Base-by-base conservation (phyloP, 2,329 filamentous ascomycete species). In the Alternaria gaisen region DNA sequence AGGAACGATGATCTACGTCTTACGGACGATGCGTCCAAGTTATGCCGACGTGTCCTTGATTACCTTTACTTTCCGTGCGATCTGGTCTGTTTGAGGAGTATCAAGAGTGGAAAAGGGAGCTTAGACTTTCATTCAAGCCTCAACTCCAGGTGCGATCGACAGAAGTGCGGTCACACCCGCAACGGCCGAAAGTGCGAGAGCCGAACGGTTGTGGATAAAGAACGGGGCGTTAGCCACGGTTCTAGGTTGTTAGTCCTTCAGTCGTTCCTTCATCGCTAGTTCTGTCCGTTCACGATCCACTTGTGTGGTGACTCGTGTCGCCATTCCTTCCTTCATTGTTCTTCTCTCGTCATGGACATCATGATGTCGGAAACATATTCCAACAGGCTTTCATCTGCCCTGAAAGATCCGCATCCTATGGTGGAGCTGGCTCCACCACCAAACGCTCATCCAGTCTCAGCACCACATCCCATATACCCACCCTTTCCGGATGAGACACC, bases 361-460 rank as follows among this genome's bases (percentile, higher is more conserved):
- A 59, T 56, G 52, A 40, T 50, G 20, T 50, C 52, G 11, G 26
- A 46, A 28, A 52, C 56, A 36, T 53, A 53, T 30, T 53, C 22
- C 44, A 60, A 40, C 32, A 62, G 52, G 43, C 38, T 58, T 34
- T n/a, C 32, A 16, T 8, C 20, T 20, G 22, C 40, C 26, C 48
- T 57, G 30, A 22, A 61, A 44, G 52, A 59, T 30, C 57, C 63
- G 28, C 66, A 67, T 46, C 66, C 66, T 5, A 32, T 52, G 22
- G 58, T 65, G 38, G 64, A 68, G 61, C 64, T 67, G 58, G 64
- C 61, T 60, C 51, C 61, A 50, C 66, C 55, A 34, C 61, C 53
- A 26, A 60, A 42, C 6, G 42, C 61, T 18, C 61, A 65, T 43
- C 64, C 64, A 5, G 44, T 68, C 47, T 56, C 42, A 20, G 58